Evolutionary conservation across 768 basidiomycete genomes (phyloP).

Genomic region (Boletus barrowsii): DNA sequence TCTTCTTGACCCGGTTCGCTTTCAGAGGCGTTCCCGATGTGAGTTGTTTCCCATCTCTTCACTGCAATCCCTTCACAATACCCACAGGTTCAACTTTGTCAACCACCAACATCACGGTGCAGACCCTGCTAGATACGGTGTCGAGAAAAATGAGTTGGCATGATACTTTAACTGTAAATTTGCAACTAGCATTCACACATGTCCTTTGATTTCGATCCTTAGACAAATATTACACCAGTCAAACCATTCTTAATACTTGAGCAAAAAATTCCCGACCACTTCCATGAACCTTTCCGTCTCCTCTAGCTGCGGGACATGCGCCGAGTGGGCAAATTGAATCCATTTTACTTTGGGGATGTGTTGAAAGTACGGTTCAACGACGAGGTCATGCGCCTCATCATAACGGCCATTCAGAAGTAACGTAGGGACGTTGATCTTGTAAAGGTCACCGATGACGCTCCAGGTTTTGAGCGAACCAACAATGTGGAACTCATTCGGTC

Average conservation of each 20-base stretch:
- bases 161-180: slow-evolving; percentile 11
- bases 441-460: slow-evolving; percentile 33
- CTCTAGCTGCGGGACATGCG: slow-evolving; percentile 36
- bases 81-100: slow-evolving; percentile 89
- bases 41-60: slow-evolving; percentile 25
- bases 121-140: slow-evolving; percentile 76
- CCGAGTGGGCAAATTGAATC: slow-evolving; percentile 36
- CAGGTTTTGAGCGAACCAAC: slow-evolving; percentile 33
- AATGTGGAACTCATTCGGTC: slow-evolving; percentile 39
- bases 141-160: slow-evolving; percentile 29
- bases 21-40: slow-evolving; percentile 76
- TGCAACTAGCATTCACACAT: background rate
- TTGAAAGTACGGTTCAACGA: slow-evolving; percentile 33
- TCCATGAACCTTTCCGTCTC: slow-evolving; percentile 36
- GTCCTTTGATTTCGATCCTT: background rate
- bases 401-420: slow-evolving; percentile 37
- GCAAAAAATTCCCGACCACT: slow-evolving; percentile 32
- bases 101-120: slow-evolving; percentile 87
- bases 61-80: slow-evolving; percentile 4
- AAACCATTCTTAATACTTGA: slow-evolving; percentile 5
- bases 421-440: slow-evolving; percentile 33
- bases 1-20: slow-evolving; percentile 12
- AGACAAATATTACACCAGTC: background rate
- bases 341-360: slow-evolving; percentile 34
- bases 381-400: slow-evolving; percentile 35